Conservation (phyloP, 1,284 basidiomycete genomes). For the Chondrostereum purpureum region DNA sequence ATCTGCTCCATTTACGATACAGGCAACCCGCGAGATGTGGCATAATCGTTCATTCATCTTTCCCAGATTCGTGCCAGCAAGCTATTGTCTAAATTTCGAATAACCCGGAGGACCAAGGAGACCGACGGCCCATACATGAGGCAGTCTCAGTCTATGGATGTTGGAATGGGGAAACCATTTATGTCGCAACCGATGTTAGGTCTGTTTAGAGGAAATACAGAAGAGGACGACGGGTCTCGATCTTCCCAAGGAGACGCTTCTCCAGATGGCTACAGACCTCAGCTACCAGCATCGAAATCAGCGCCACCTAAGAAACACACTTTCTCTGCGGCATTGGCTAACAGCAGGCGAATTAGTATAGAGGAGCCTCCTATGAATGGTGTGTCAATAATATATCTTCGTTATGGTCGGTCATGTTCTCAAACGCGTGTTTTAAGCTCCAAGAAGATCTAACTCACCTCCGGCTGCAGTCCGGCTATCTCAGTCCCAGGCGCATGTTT, state of each 20-base stretch:
- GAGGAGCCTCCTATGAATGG: not conserved
- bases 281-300: conserved; percentile 1
- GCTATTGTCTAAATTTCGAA: not conserved
- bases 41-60: too few species aligned
- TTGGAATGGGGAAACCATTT: conserved; percentile 29
- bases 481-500: too few species aligned
- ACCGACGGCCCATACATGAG: not conserved
- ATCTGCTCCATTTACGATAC: too few species aligned
- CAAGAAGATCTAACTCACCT: too few species aligned
- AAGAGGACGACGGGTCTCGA: conserved; percentile 20
- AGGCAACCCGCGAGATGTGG: too few species aligned
- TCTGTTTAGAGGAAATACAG: too few species aligned
- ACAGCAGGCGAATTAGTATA: not conserved
- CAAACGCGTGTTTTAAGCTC: too few species aligned
- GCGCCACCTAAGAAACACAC: not conserved
- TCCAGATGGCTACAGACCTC: conserved; percentile 25
- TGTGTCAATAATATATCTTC: too few species aligned
- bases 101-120: not conserved
- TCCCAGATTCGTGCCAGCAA: conserved; percentile 1
- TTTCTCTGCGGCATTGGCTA: not conserved
- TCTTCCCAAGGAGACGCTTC: conserved; percentile 16
- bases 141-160: not conserved
- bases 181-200: conserved; percentile 36
- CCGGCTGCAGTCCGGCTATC: too few species aligned
- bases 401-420: too few species aligned